Conservation (phyloP, 805 yeast genomes). For the Sporopachydermia quercuum region DNA sequence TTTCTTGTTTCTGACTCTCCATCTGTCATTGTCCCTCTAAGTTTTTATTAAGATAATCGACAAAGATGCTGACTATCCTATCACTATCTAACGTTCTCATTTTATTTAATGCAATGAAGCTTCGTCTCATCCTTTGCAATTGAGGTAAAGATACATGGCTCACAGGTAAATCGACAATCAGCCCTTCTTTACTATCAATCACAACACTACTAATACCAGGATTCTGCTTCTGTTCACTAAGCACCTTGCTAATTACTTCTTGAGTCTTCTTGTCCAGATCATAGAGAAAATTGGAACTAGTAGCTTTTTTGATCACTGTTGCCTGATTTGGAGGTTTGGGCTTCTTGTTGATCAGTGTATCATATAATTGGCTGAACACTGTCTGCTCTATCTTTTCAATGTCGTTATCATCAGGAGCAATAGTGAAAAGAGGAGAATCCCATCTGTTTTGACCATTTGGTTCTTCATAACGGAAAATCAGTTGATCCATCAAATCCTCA, state of each 20-base stretch:
- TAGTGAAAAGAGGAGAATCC: constrained; percentile 83
- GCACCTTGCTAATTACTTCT: constrained; percentile 42
- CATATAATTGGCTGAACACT: constrained; percentile 15
- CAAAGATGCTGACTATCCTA: constrained; percentile 58
- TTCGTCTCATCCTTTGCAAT: constrained; percentile 69
- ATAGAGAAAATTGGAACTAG: constrained; percentile 60
- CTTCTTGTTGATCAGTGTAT: constrained; percentile 29
- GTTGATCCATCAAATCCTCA: constrained; percentile 42
- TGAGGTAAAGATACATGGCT: constrained; percentile 53
- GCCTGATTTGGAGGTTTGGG: constrained; percentile 73
- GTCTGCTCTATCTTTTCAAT: constrained; percentile 18
- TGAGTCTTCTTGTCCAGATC: constrained; percentile 63
- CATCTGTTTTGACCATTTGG: constrained; percentile 77
- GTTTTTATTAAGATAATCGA: constrained; percentile 60
- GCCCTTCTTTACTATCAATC: constrained; percentile 16
- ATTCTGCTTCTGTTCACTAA: constrained; percentile 44
- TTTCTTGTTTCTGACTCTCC: no score
- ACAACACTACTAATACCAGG: constrained; percentile 15
- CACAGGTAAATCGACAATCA: constrained; percentile 48
- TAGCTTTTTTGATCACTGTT: constrained; percentile 68
- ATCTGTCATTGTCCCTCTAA: constrained; percentile 21
- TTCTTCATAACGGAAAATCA: constrained; percentile 82
- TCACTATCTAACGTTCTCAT: constrained; percentile 59
- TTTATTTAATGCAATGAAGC: constrained; percentile 68
- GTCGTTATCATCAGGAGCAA: constrained; percentile 49